A percentile compares a stretch with the other conserved stretches of the same genome.
Evolutionary conservation across 805 yeast species (phyloP).

Genomic region (Ogataea siamensis): DNA sequence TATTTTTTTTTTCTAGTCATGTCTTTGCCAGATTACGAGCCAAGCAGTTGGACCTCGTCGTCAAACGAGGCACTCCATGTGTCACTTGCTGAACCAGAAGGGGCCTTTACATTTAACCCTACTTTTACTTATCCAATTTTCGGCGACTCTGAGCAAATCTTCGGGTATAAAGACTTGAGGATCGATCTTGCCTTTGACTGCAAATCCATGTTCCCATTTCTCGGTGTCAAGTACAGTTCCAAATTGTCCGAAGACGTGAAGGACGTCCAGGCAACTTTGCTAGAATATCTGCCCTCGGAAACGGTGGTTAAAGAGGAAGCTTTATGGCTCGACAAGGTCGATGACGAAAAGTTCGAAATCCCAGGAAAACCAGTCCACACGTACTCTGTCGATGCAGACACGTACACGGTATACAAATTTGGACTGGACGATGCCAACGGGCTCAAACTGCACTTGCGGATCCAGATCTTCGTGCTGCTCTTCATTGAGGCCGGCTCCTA

Average conservation of each 20-base stretch:
- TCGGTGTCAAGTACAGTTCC: conserved; percentile 54
- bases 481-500: conserved; percentile 94
- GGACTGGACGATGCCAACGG: conserved; percentile 42
- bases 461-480: conserved; percentile 76
- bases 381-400: conserved; percentile 37
- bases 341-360: conserved; percentile 40
- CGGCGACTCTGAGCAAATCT: conserved; percentile 87
- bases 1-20: conserved; percentile 1
- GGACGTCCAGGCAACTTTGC: conserved; percentile 55
- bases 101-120: conserved; percentile 69
- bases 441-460: conserved; percentile 56
- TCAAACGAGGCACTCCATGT: conserved; percentile 67
- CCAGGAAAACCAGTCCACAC: conserved; percentile 34
- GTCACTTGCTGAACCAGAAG: conserved; percentile 56
- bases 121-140: conserved; percentile 87
- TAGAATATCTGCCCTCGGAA: conserved; percentile 56
- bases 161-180: conserved; percentile 72
- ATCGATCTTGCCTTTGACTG: conserved; percentile 74
- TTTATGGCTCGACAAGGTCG: conserved; percentile 60
- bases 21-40: conserved; percentile 26
- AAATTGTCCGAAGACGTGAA: conserved; percentile 56
- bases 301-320: conserved; percentile 62
- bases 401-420: conserved; percentile 52
- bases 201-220: conserved; percentile 67
- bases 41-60: conserved; percentile 64